Evolutionary conservation across 106 monocot species (phyloP), one percentile per base, ranked within the genome.

Genomic region (Phalaenopsis aphrodite): DNA sequence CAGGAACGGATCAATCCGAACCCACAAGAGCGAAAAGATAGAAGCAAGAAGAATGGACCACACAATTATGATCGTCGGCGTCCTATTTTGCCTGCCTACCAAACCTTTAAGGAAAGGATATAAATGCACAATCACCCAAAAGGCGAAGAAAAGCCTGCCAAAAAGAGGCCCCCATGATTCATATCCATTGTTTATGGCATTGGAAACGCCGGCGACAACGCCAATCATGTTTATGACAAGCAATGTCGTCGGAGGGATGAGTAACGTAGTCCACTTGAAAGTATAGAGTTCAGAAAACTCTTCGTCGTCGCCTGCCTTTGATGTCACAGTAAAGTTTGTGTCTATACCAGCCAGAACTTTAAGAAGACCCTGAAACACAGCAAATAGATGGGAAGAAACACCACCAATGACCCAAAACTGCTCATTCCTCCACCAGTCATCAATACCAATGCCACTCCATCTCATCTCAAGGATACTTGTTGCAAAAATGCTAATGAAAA

Each of bases 291-390:
- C 90, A 0, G 88, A 75, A 36, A 91, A 91, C 38, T 83, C 84
- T 41, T 81, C 90, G n/a, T 91, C 90, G 14, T 88, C 90, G 5
- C 82, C 79, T 76, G 55, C 83, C 46, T 83, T 83, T 38, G 93
- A 88, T 23, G 93, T 93, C 43, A 93, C 93, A 9, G 93, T 93
- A 79, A 93, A 93, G 46, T 90, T 93, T 76, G 93, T 93, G 74
- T 93, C 93, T 12, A 93, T 81, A 76, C 93, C 93, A 14, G 90
- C 90, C 57, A 93, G 90, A 45, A 89, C 89, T 47, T 86, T 89
- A 1, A 89, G 72, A 36, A 89, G 80, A 7, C 86, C 89, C 55
- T 86, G 86, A 64, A 89, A 84, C 0, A 89, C 79, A 0, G 89
- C 89, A 68, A 86, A 86, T 36, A 87, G 80, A 75, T 85, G 87